Evolutionary conservation across 1,284 basidiomycete species (phyloP).

Genomic region (Malassezia slooffiae): DNA sequence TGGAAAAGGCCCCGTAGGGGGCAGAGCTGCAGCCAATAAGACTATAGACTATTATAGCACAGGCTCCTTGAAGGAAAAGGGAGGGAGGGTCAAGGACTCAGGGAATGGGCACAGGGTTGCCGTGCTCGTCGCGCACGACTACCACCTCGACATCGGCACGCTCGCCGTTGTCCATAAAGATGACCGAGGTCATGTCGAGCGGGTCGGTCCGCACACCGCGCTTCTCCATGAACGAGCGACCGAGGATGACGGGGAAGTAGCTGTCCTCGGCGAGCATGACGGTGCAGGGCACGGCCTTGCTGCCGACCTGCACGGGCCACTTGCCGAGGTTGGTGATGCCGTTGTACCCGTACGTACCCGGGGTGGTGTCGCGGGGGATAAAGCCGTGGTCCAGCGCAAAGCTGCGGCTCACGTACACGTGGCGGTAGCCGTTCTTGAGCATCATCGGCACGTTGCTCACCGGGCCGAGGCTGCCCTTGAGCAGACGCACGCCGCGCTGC

Average conservation of each 20-base stretch:
- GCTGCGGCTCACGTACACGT: conserved; percentile 87
- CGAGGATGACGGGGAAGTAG: conserved; percentile 91
- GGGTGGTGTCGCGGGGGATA: conserved; percentile 66
- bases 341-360: conserved; percentile 62
- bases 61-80: not conserved
- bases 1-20: no score
- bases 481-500: conserved; percentile 69
- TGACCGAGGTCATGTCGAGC: conserved; percentile 67
- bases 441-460: conserved; percentile 63
- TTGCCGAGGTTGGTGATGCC: conserved; percentile 54
- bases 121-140: conserved; percentile 44
- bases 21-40: not conserved
- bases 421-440: conserved; percentile 84
- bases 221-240: conserved; percentile 83
- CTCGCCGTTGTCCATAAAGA: conserved; percentile 91
- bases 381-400: conserved; percentile 84
- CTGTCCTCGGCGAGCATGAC: conserved; percentile 74
- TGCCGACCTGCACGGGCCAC: conserved; percentile 50
- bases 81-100: conserved; percentile 7
- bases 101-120: conserved; percentile 43
- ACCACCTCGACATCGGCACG: conserved; percentile 49
- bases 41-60: no score
- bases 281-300: conserved; percentile 50
- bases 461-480: conserved; percentile 79
- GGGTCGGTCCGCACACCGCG: conserved; percentile 58